These are phyloP conservation scores for Schizophyllum commune DNA, from an alignment of 1,284 basidiomycete genomes.

Conservation along the genomic window DNA sequence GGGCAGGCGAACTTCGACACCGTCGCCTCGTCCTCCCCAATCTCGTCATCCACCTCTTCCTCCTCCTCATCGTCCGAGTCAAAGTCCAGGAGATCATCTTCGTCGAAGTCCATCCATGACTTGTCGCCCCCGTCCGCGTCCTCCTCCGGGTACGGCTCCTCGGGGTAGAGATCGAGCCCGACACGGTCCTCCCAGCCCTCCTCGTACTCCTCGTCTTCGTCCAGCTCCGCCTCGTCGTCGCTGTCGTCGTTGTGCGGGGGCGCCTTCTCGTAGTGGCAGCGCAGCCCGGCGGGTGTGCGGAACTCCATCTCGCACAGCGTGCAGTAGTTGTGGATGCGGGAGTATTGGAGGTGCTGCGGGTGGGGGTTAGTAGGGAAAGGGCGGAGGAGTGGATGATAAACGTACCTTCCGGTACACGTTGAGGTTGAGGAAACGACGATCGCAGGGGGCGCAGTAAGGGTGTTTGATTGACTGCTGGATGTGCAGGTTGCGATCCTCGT, in stretches of 20 bases:
- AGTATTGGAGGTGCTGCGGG: constrained; percentile 13
- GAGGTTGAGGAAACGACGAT: no score
- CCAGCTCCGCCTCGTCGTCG: constrained; percentile 7
- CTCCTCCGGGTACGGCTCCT: constrained; percentile 5
- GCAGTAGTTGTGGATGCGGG: constrained; percentile 14
- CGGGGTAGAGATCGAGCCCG: constrained; percentile 11
- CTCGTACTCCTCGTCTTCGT: background rate
- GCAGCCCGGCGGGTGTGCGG: constrained; percentile 10
- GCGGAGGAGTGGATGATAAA: no score
- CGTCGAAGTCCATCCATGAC: constrained; percentile 14
- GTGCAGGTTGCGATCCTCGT: no score
- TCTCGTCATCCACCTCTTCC: constrained; percentile 1
- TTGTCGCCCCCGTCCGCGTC: constrained; percentile 3
- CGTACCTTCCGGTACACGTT: no score
- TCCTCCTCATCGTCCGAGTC: constrained; percentile 6
- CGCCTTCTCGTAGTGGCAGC: constrained; percentile 11
- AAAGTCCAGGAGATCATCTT: constrained; percentile 13
- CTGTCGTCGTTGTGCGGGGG: constrained; percentile 12
- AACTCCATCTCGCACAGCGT: constrained; percentile 14
- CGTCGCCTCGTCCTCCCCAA: constrained; percentile 4
- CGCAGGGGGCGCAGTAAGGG: no score
- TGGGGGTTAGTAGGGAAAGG: no score
- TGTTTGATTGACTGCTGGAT: no score
- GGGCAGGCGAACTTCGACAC: constrained; percentile 12
- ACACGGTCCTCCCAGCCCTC: constrained; percentile 15